Base-by-base conservation (phyloP, 2,329 filamentous ascomycete genomes). In the Teratosphaeria pseudoeucalypti region DNA sequence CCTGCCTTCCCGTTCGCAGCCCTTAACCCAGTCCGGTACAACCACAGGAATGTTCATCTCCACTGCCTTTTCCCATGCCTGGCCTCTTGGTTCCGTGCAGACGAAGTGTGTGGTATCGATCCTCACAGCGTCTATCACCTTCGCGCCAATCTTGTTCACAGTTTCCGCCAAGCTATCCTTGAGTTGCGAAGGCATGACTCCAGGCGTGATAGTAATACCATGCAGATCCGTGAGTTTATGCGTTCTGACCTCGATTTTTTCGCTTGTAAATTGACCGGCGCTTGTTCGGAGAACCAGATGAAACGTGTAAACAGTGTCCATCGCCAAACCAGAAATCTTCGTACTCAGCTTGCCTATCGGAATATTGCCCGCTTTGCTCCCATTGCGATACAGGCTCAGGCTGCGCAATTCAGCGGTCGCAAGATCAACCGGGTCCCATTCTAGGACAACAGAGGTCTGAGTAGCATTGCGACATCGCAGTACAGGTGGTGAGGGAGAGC, bases 31-130 rank as follows among this genome's bases (percentile, higher is more conserved):
- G 74, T 99, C 94, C 23, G 94, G 94, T 47, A 94, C 84, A 26
- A 99, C 94, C 11, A 99, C 90, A 7, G 94, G 94, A 58, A 99
- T 95, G 74, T 97, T 99, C 84, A 92, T 95, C 78, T 97, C 92
- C 34, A 92, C 87, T 0, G 94, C 94, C 79, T 94, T 95, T 77
- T 99, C 94, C 94, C 94, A 99, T 12, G 87, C 82, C 56, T 89
- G 82, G 34, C 94, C 94, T 59, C 92, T 81, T 34, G 92, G 92
- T 73, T 99, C 94, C 10, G 90, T 95, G 64, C 92, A 97, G 61
- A 99, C 90, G 73, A 99, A 99, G 76, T 99, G 94, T 16, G 94
- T 99, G 0, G 94, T 99, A 73, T 99, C 94, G 71, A 99, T 97
- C 68, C 92, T 84, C 57, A 97, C 91, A 12, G 83, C 83, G 67